These are phyloP conservation scores for Haberlea rhodopensis DNA, from an alignment of 257 asterid genomes.

Conservation along the genomic window DNA sequence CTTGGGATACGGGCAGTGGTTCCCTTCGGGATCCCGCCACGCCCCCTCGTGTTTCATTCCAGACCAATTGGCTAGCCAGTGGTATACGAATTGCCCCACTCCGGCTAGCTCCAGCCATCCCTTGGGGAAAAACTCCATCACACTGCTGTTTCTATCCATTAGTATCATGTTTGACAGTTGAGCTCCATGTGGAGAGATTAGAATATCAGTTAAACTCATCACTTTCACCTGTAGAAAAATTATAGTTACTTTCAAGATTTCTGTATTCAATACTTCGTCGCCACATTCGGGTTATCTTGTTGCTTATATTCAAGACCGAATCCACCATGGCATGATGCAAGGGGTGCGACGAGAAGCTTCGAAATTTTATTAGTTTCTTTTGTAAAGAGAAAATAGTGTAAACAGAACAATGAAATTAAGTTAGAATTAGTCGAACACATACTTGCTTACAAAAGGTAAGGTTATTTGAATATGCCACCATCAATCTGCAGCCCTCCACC, in stretches of 20 bases:
- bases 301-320: too few species aligned
- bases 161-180: slow-evolving; percentile 70
- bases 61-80: slow-evolving; percentile 74
- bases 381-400: too few species aligned
- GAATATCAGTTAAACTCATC: slow-evolving; percentile 61
- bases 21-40: slow-evolving; percentile 65
- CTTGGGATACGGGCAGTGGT: slow-evolving; percentile 46
- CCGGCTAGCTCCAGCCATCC: slow-evolving; percentile 75
- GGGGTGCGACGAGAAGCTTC: too few species aligned
- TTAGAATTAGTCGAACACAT: background rate
- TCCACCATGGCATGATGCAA: too few species aligned
- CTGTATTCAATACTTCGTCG: too few species aligned
- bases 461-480: slow-evolving; percentile 56
- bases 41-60: slow-evolving; percentile 76
- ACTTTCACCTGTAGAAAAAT: slow-evolving; percentile 40
- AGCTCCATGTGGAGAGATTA: slow-evolving; percentile 79
- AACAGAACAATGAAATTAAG: background rate
- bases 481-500: slow-evolving; percentile 53
- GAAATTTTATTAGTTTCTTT: too few species aligned
- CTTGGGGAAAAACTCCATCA: slow-evolving; percentile 69
- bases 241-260: too few species aligned
- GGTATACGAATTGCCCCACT: slow-evolving; percentile 62
- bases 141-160: slow-evolving; percentile 70
- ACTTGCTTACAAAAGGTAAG: slow-evolving; percentile 74
- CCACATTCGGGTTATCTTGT: too few species aligned